These are phyloP conservation scores for Ustanciosporium gigantosporum DNA, from an alignment of 1,284 basidiomycete species.

Conservation along the genomic window DNA sequence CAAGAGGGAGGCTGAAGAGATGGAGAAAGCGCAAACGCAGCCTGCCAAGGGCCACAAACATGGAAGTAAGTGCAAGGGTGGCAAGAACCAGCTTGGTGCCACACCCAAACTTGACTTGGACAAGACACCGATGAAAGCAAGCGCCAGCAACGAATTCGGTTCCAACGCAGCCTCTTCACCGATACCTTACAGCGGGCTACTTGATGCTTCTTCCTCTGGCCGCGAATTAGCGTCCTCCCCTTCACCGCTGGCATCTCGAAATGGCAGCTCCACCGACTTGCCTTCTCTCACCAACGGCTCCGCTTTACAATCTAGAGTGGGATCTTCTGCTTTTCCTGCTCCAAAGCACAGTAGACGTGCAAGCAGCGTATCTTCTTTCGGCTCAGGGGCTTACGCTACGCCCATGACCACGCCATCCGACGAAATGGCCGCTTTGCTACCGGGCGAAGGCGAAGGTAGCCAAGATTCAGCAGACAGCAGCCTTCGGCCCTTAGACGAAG, in stretches of 20 bases:
- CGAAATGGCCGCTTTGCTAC: slow-evolving; percentile 35
- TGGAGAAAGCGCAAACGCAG: slow-evolving; percentile 23
- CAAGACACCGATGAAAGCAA: slow-evolving; percentile 25
- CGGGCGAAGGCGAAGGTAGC: slow-evolving; percentile 16
- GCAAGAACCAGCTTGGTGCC: slow-evolving; percentile 9
- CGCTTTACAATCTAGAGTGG: slow-evolving; percentile 11
- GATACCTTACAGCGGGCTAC: not conserved
- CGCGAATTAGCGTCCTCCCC: slow-evolving; percentile 17
- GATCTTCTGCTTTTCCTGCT: slow-evolving; percentile 7
- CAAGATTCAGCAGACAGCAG: slow-evolving; percentile 5
- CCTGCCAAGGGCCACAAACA: slow-evolving; percentile 7
- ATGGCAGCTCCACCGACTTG: slow-evolving; percentile 19
- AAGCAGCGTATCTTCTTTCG: slow-evolving; percentile 38
- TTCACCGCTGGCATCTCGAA: slow-evolving; percentile 29
- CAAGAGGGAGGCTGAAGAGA: slow-evolving; percentile 14
- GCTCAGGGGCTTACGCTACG: slow-evolving; percentile 37
- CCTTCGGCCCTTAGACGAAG: slow-evolving; percentile 16
- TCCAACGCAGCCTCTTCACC: slow-evolving; percentile 13
- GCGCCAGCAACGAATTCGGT: slow-evolving; percentile 8
- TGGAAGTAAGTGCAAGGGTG: not conserved
- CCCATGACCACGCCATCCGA: slow-evolving; percentile 42
- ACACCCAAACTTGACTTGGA: slow-evolving; percentile 5
- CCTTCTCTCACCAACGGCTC: slow-evolving; percentile 2
- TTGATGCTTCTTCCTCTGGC: not conserved
- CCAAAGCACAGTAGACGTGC: slow-evolving; percentile 32